Evolutionary conservation across 2,329 filamentous ascomycete species (phyloP).

Genomic region (Sarocladiaceae sp.): DNA sequence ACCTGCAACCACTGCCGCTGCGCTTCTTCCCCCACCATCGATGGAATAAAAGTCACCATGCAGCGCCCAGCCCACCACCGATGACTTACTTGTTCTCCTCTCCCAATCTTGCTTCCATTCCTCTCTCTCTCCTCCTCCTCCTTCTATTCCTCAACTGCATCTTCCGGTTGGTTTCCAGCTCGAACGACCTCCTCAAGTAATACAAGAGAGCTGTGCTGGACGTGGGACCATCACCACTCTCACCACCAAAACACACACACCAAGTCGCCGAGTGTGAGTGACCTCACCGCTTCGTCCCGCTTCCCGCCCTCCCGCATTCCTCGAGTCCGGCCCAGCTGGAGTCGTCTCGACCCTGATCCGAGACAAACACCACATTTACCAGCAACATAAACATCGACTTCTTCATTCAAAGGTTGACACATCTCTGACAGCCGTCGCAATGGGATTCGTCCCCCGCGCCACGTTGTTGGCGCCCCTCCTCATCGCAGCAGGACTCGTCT

Average conservation of each 20-base stretch:
- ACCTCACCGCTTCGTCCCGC: conserved; percentile 9
- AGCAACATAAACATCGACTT: neutral
- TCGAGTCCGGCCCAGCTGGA: neutral
- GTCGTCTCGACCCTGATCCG: neutral
- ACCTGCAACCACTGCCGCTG: neutral
- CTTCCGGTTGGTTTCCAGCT: neutral
- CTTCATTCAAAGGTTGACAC: neutral
- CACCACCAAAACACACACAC: neutral
- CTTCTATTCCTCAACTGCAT: neutral
- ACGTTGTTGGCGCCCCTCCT: conserved; percentile 21
- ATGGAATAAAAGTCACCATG: conserved; percentile 7
- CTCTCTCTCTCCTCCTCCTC: neutral
- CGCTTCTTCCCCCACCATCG: neutral
- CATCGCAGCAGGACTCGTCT: conserved; percentile 22
- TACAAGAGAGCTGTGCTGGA: neutral
- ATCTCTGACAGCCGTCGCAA: neutral
- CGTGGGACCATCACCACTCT: conserved; percentile 5
- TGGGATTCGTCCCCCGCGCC: conserved; percentile 11
- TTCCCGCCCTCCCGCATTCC: conserved; percentile 10
- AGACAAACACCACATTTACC: neutral
- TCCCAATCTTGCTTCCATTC: neutral
- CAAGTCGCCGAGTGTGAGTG: conserved; percentile 3
- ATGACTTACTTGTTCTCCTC: conserved; percentile 1
- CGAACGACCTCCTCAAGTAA: neutral
- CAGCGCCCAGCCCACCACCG: conserved; percentile 5